phyloP scores from a whole-genome alignment of 441 rosid species.

The Populus hybrid region DNA sequence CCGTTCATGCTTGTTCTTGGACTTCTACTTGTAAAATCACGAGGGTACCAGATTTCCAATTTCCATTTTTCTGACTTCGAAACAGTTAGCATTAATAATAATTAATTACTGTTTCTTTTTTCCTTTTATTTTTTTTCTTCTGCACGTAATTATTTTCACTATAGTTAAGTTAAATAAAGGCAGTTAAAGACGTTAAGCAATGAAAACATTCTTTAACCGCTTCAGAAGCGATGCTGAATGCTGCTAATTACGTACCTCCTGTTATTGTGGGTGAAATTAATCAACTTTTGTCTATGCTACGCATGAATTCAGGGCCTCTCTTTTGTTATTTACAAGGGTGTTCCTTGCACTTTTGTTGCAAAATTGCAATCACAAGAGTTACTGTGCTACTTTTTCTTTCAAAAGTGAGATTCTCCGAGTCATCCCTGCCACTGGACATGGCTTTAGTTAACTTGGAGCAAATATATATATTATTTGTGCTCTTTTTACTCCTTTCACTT shows the following conservation, averaged over 20 bases:
- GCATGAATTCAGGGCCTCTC: background rate
- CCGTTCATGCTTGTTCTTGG: background rate
- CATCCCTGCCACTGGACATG: background rate
- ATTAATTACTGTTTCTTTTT: too few relatives aligned
- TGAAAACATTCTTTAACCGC: constrained; percentile 8
- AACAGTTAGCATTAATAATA: too few relatives aligned
- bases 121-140: too few relatives aligned
- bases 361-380: background rate
- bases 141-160: background rate
- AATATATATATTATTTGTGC: background rate
- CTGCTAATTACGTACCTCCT: background rate
- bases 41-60: background rate
- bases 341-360: background rate
- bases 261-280: background rate
- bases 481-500: background rate
- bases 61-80: too few relatives aligned
- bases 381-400: background rate
- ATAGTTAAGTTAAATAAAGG: background rate
- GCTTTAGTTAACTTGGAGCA: background rate
- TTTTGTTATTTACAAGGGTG: constrained; percentile 8
- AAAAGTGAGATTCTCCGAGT: constrained; percentile 3
- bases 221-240: background rate
- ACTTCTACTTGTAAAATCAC: background rate
- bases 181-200: background rate
- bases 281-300: constrained; percentile 4